Evolutionary conservation across 2,329 filamentous ascomycete species (phyloP), one percentile per base, ranked within the genome.

Genomic region (Alternaria arborescens): DNA sequence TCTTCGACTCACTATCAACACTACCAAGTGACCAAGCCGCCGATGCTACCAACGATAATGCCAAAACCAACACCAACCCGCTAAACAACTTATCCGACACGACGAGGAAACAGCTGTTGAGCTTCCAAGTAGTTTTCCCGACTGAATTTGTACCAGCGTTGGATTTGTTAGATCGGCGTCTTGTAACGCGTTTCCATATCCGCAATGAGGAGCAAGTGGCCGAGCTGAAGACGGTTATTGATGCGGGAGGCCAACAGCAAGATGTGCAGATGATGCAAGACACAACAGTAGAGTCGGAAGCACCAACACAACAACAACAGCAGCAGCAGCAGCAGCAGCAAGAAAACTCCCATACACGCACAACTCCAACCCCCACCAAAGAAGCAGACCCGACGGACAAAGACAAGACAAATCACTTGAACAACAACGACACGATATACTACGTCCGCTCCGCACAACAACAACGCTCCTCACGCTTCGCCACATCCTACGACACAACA

Each of bases 121-220:
- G 92, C 0, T 85, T 97, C 0, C 94, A 97, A 79, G 91, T 93
- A 34, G 81, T 97, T 14, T 96, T 96, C 72, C 93, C 93, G 0
- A 87, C 88, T 64, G 86, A 93, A 55, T 81, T 97, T 2, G 88
- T 97, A 1, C 91, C 93, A 3, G 93, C 94, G 0, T 84, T 99
- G 3, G 94, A 98, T 77, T 84, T 98, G 0, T 84, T 99, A 1
- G 95, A 99, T 77, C 87, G 92, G 26, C 81, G 85, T 3, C 85
- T 95, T 0, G 87, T 97, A 34, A 88, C 84, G 6, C 84, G 88
- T 1, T 77, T 84, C 16, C 59, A 55, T 0, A 65, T 77, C 16
- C n/a, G 26, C 28, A 40, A 61, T 16, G 24, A 12, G 3, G 24
- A 38, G 7, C 36, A 48, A 44, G 18, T 44, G 20, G 34, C 20